Conservation (phyloP, 2,329 filamentous ascomycete species). For the Pezicula radicicola region DNA sequence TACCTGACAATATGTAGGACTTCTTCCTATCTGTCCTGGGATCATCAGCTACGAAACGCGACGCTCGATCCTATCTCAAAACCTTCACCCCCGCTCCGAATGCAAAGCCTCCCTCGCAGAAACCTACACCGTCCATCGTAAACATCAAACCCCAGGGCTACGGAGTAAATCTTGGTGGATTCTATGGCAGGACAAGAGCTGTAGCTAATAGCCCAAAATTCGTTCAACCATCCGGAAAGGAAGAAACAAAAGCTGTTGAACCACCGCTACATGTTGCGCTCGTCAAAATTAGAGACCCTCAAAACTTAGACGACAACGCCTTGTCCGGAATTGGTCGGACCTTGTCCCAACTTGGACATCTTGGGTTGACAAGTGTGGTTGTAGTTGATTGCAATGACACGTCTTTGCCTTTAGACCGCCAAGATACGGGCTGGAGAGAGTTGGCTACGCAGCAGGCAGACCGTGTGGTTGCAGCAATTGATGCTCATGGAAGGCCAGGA, state of each 20-base stretch:
- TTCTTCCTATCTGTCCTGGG: conserved; percentile 84
- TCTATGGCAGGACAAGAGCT: conserved; percentile 56
- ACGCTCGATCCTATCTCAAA: conserved; percentile 87
- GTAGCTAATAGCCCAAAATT: conserved; percentile 60
- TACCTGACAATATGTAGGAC: conserved; percentile 52
- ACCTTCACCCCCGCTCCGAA: conserved; percentile 61
- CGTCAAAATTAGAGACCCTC: conserved; percentile 76
- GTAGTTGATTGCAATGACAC: conserved; percentile 68
- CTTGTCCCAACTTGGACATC: conserved; percentile 73
- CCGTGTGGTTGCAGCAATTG: conserved; percentile 72
- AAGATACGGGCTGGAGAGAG: conserved; percentile 35
- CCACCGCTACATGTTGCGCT: conserved; percentile 71
- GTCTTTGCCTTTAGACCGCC: background rate
- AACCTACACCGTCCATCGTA: background rate
- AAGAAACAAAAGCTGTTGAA: conserved; percentile 3
- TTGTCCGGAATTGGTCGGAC: conserved; percentile 78
- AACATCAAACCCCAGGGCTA: conserved; percentile 27
- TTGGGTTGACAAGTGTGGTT: conserved; percentile 80
- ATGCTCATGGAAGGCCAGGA: conserved; percentile 63
- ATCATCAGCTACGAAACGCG: conserved; percentile 86
- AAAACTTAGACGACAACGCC: conserved; percentile 65
- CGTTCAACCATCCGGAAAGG: conserved; percentile 42
- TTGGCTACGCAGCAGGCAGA: conserved; percentile 61
- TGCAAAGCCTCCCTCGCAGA: conserved; percentile 14
- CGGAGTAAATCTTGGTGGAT: conserved; percentile 57